phyloP scores from a whole-genome alignment of 352 stramenopile genomes.

The Globisporangium paroecandrum region DNA sequence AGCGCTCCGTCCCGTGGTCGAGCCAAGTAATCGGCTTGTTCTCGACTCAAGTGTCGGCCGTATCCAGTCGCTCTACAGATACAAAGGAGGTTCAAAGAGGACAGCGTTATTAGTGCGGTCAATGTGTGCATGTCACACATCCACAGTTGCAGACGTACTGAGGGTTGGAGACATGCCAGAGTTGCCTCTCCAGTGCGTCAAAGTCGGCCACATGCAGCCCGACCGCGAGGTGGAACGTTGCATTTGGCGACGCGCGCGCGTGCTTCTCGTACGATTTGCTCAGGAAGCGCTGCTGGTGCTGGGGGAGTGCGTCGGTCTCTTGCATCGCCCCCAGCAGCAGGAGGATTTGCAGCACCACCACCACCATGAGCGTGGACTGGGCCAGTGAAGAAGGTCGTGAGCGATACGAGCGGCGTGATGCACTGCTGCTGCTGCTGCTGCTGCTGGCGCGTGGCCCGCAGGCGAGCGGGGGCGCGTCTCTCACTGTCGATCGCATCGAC shows the following conservation, averaged over 20 bases:
- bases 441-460: neutral
- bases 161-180: conserved; percentile 57
- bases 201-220: conserved; percentile 52
- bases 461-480: neutral
- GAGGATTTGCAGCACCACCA: neutral
- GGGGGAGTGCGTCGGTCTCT: conserved; percentile 6
- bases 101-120: neutral
- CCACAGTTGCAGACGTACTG: conserved; percentile 29
- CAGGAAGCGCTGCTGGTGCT: conserved; percentile 15
- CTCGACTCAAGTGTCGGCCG: conserved; percentile 40
- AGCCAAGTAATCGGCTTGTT: conserved; percentile 43
- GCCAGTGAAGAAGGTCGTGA: neutral
- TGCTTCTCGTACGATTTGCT: conserved; percentile 32
- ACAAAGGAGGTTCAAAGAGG: neutral
- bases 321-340: neutral
- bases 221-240: conserved; percentile 49
- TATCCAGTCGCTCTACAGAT: conserved; percentile 46
- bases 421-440: neutral
- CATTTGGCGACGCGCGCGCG: conserved; percentile 31
- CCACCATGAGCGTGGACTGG: neutral
- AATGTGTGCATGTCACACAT: neutral
- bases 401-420: neutral
- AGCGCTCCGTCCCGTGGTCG: conserved; percentile 41
- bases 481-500: neutral
- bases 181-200: conserved; percentile 36